Conservation (phyloP, 2,329 filamentous ascomycete genomes). For the Chaetomium globosum region DNA sequence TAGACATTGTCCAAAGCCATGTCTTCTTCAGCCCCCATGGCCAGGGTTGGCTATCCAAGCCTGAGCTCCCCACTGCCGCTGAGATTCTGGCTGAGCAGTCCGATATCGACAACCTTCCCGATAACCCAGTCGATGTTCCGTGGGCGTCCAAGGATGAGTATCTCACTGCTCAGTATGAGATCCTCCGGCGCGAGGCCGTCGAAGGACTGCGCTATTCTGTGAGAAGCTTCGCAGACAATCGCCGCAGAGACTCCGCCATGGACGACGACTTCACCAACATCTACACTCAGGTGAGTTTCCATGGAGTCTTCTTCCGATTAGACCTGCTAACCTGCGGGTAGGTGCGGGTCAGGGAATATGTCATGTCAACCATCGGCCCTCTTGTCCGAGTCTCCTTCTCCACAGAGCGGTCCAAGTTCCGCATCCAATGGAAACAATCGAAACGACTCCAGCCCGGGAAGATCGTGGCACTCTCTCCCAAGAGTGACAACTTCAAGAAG, state of each 20-base stretch:
- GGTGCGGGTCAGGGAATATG: slow-evolving; percentile 68
- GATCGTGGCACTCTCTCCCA: slow-evolving; percentile 56
- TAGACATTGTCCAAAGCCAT: slow-evolving; percentile 27
- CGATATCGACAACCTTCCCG: slow-evolving; percentile 43
- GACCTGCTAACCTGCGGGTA: slow-evolving; percentile 41
- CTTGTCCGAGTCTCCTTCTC: slow-evolving; percentile 73
- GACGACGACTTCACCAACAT: slow-evolving; percentile 64
- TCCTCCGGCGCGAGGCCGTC: slow-evolving; percentile 74
- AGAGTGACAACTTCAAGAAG: slow-evolving; percentile 62
- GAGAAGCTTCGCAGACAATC: slow-evolving; percentile 50
- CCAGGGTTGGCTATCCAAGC: slow-evolving; percentile 39
- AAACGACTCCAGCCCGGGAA: slow-evolving; percentile 56
- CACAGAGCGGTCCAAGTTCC: slow-evolving; percentile 63
- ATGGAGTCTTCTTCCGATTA: not conserved
- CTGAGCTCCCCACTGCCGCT: slow-evolving; percentile 57
- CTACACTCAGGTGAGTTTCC: slow-evolving; percentile 65
- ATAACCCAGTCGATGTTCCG: slow-evolving; percentile 58
- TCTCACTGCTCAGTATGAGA: slow-evolving; percentile 70
- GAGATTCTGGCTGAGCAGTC: slow-evolving; percentile 53
- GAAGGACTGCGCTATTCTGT: slow-evolving; percentile 71
- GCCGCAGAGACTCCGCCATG: slow-evolving; percentile 44
- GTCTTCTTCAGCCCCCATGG: slow-evolving; percentile 27
- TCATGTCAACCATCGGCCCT: slow-evolving; percentile 63
- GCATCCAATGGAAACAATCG: slow-evolving; percentile 65
- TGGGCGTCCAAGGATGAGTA: slow-evolving; percentile 68